Base-by-base conservation (phyloP, 2,329 filamentous ascomycete genomes). In the Pseudogymnoascus sp. region DNA sequence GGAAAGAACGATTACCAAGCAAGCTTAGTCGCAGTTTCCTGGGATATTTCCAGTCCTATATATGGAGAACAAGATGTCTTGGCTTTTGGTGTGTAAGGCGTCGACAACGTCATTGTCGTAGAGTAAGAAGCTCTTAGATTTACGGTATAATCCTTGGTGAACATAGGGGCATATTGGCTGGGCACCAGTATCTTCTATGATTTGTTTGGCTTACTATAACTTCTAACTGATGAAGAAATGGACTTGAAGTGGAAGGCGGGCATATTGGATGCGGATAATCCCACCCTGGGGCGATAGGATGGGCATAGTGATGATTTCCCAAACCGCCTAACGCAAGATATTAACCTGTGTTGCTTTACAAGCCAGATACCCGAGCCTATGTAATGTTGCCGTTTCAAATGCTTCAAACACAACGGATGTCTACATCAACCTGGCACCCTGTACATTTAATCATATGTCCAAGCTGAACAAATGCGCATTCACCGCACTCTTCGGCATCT, bases 401-500 rank as follows among this genome's bases (percentile, higher is more conserved):
- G 7, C 51, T 34, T 34, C 28, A 11, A 54, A 16, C 45, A 21
- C 45, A 25, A n/a, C 6, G 14, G 10, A 16, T 13, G 7, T 7
- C n/a, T 57, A 25, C 10, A 14, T 31, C 25, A 19, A 8, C 28
- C 28, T 1, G n/a, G 6, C n/a, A n/a, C 2, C 25, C 51, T 13
- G 7, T 14, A 34, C n/a, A 57, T 34, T 6, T 34, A 34, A 14
- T 57, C 51, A 57, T 57, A 57, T 57, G 10, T 57, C 51, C 28
- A 57, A 57, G 51, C 51, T 62, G 37, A 62, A 48, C 19, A 62
- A 28, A 51, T 85, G 79, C 74, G 84, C 36, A 71, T 90, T 90
- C 11, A 89, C 86, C 0, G 86, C 83, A 62, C 86, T 86, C 23
- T 87, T 73, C 2, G 84, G 75, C 65, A 80, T 75, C 2, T 76